Percentiles rank a stretch among this genome's conserved stretches.
Conservation (phyloP, 805 yeast species). For the Candida easanensis region DNA sequence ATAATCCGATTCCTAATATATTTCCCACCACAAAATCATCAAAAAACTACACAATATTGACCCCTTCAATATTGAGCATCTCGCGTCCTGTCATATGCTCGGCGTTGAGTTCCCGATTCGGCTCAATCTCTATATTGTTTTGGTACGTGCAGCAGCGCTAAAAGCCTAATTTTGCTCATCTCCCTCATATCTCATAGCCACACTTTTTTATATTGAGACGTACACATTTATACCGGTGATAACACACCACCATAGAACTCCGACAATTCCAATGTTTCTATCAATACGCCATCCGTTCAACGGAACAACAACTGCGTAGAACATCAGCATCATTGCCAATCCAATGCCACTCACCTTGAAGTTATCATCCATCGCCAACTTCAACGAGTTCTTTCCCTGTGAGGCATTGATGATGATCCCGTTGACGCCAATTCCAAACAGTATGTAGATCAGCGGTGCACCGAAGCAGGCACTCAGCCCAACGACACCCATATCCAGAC, state of each 20-base stretch:
- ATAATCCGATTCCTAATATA: too few relatives aligned
- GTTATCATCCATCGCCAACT: slow-evolving; percentile 20
- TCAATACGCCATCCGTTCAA: slow-evolving; percentile 24
- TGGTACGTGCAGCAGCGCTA: too few relatives aligned
- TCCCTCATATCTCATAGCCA: too few relatives aligned
- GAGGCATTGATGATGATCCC: slow-evolving; percentile 47
- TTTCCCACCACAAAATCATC: too few relatives aligned
- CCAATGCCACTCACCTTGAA: slow-evolving; percentile 25
- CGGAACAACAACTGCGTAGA: slow-evolving; percentile 25
- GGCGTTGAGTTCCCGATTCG: neutral
- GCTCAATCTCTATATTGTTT: too few relatives aligned
- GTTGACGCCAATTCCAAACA: slow-evolving; percentile 79
- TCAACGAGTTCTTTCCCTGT: slow-evolving; percentile 6
- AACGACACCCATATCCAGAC: slow-evolving; percentile 80
- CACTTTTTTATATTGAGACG: slow-evolving; percentile 14
- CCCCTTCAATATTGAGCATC: too few relatives aligned
- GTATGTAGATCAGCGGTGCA: slow-evolving; percentile 75
- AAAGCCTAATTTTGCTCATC: too few relatives aligned
- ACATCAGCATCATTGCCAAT: slow-evolving; percentile 18
- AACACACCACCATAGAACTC: slow-evolving; percentile 27
- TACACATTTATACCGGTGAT: slow-evolving; percentile 24
- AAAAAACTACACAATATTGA: too few relatives aligned
- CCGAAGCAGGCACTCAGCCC: slow-evolving; percentile 97
- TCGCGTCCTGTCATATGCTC: too few relatives aligned
- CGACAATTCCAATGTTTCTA: slow-evolving; percentile 24